phyloP scores from a whole-genome alignment of 306 rosid genomes.

The Lagenaria siceraria region DNA sequence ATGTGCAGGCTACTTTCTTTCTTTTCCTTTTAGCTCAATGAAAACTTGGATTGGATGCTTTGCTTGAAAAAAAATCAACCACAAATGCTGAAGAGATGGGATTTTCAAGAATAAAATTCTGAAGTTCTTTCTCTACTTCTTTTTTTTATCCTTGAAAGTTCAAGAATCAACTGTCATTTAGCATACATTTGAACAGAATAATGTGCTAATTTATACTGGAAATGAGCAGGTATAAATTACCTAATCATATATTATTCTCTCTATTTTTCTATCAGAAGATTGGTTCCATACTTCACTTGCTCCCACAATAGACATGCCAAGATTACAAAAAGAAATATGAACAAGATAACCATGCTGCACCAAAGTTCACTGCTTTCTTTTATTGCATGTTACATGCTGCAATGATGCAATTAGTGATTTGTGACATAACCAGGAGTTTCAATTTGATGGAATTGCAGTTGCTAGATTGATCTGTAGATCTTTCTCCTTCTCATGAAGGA shows the following conservation, averaged over 20 bases:
- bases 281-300: background rate
- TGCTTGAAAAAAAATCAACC: slow-evolving; percentile 9
- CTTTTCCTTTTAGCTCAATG: background rate
- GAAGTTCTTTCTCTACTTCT: background rate
- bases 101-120: background rate
- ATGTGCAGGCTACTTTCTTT: slow-evolving; percentile 1
- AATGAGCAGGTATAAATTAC: background rate
- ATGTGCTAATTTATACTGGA: background rate
- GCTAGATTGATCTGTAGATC: background rate
- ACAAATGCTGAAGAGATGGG: background rate
- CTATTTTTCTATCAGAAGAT: background rate
- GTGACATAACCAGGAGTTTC: slow-evolving; percentile 1
- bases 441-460: background rate
- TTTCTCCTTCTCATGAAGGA: background rate
- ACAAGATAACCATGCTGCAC: slow-evolving; percentile 2
- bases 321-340: background rate
- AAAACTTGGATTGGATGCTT: slow-evolving; percentile 7
- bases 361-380: background rate
- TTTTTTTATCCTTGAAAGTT: background rate
- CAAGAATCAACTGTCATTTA: background rate
- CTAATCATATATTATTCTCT: background rate
- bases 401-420: background rate
- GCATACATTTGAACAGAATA: background rate
- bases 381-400: background rate
- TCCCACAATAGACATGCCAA: background rate